These are phyloP conservation scores for Pyricularia pennisetigena DNA, from an alignment of 2,329 filamentous ascomycete genomes.

Conservation along the genomic window DNA sequence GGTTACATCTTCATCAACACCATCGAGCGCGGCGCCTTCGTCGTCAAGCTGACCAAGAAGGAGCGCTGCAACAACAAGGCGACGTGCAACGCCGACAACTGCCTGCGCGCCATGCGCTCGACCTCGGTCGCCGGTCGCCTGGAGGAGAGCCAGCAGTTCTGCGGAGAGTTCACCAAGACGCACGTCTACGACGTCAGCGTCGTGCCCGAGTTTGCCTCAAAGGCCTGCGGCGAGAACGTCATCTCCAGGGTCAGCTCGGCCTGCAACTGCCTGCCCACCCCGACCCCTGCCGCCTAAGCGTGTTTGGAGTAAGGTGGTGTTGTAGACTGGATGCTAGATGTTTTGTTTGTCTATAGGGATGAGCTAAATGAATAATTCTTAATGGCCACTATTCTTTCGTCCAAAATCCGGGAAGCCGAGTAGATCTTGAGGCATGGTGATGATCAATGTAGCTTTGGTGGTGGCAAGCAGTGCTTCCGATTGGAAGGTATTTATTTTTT, in stretches of 20 bases:
- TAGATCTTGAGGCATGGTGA: background rate
- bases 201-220: conserved; percentile 5
- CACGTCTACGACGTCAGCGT: conserved; percentile 3
- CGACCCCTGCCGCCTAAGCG: background rate
- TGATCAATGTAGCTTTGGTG: background rate
- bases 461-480: background rate
- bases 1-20: conserved; percentile 33
- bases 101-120: conserved; percentile 25
- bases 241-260: conserved; percentile 5
- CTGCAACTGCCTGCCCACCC: conserved; percentile 4
- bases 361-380: background rate
- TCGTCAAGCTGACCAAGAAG: conserved; percentile 18
- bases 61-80: conserved; percentile 4
- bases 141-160: conserved; percentile 21
- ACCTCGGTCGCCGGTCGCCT: conserved; percentile 21
- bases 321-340: background rate
- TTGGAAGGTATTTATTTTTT: background rate
- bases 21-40: conserved; percentile 32
- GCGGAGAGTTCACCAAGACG: conserved; percentile 15
- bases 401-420: background rate
- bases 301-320: background rate
- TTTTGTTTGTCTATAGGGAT: background rate
- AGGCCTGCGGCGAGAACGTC: conserved; percentile 4
- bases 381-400: background rate
- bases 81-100: conserved; percentile 21